Evolutionary conservation across 1,284 basidiomycete species (phyloP), one percentile per base, ranked within the genome.

Genomic region (Pisolithus thermaeus): DNA sequence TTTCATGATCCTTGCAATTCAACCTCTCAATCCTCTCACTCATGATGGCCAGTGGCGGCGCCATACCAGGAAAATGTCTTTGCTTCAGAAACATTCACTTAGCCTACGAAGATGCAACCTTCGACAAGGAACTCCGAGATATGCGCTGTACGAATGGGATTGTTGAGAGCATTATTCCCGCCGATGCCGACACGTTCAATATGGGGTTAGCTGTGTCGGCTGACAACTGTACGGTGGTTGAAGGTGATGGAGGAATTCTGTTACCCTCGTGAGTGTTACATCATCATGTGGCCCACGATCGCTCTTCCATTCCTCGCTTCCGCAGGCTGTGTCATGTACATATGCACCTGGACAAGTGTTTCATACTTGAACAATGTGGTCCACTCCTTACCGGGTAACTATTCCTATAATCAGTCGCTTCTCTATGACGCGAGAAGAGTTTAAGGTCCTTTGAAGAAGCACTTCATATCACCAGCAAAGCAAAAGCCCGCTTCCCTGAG

Each of bases 291-390:
- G 7, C 18, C n/a, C 18, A 11, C 8, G 11, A 30, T 30, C 9
- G 11, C 28, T 11, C 9, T 11, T 11, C 9, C 28, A 30, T 30
- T 30, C 27, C 27, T 7, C 27, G 7, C 4, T 27, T 27, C 8
- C 28, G 11, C 28, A 11, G 28, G 7, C 7, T 30, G 28, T 30
- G 28, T 11, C 28, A 30, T 30, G 28, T 9, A 28, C 9, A 8
- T 28, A 28, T 85, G n/a, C 81, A 84, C 63, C 72, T 84, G 16
- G 83, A 85, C 69, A 83, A 84, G 64, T 83, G 80, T 63, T 83
- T 81, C 62, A 76, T 85, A 48, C 69, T 84, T 49, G 76, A 76
- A 52, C 68, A 73, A 60, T 80, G 77, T 55, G 72, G 71, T 46
- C 68, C 73, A 25, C 72, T 84, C 35, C 58, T 71, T 14, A 74